Evolutionary conservation across 345 rosid genomes (phyloP).

Genomic region (Moricandia arvensis): DNA sequence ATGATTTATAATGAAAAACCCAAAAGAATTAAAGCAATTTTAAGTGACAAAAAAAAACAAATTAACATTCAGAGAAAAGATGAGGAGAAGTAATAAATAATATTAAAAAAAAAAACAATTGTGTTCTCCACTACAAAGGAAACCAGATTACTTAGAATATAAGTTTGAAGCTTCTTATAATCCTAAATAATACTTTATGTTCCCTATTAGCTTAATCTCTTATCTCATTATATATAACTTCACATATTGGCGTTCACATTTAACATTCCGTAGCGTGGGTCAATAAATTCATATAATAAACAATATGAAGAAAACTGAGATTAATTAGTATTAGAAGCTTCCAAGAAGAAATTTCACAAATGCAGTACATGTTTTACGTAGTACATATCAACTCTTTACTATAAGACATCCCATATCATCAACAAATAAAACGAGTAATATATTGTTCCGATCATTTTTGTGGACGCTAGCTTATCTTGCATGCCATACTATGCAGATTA

Average conservation of each 20-base stretch:
- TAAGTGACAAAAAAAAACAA: background rate
- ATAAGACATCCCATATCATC: background rate
- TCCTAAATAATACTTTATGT: slow-evolving; percentile 21
- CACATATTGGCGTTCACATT: slow-evolving; percentile 27
- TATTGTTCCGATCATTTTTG: background rate
- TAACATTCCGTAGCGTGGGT: slow-evolving; percentile 1
- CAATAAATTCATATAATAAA: background rate
- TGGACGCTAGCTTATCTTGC: background rate
- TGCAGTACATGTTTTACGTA: background rate
- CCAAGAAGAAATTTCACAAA: background rate
- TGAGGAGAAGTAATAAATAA: background rate
- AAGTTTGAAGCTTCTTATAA: slow-evolving; percentile 14
- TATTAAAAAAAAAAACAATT: slow-evolving; percentile 21
- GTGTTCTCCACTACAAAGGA: slow-evolving; percentile 34
- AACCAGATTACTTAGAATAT: slow-evolving; percentile 28
- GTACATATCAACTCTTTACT: background rate
- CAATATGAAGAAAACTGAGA: background rate
- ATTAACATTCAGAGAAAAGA: slow-evolving; percentile 1
- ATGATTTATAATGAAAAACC: background rate
- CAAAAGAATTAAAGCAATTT: background rate
- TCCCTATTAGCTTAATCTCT: slow-evolving; percentile 6
- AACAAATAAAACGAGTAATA: background rate
- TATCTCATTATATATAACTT: slow-evolving; percentile 16
- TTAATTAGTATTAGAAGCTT: slow-evolving; percentile 22
- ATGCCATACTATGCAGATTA: background rate